A percentile compares a stretch with the other conserved stretches of the same genome.
Evolutionary conservation across 2,329 filamentous ascomycete genomes (phyloP).

Genomic region (Coniochaeta sp.): DNA sequence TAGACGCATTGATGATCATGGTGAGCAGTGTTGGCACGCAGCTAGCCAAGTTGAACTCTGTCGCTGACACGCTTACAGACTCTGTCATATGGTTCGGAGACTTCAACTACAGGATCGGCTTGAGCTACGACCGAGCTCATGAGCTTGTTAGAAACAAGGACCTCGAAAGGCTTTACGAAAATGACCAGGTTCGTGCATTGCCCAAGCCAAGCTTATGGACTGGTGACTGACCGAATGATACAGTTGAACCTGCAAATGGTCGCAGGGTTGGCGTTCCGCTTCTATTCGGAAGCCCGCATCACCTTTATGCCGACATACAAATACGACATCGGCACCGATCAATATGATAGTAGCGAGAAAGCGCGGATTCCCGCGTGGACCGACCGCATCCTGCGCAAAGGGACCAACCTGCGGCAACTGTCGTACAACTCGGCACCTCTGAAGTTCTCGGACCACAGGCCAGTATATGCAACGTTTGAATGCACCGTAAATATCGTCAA

Average conservation of each 20-base stretch:
- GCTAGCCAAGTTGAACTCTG: not conserved
- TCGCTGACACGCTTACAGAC: conserved; percentile 31
- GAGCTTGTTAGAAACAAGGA: conserved; percentile 66
- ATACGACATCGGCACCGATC: conserved; percentile 81
- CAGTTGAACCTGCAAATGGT: conserved; percentile 95
- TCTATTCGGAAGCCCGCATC: conserved; percentile 85
- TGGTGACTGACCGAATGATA: not conserved
- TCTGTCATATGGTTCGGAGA: conserved; percentile 92
- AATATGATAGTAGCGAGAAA: conserved; percentile 90
- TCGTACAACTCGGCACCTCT: conserved; percentile 78
- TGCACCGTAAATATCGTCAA: conserved; percentile 77
- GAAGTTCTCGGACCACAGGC: conserved; percentile 90
- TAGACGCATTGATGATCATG: conserved; percentile 84
- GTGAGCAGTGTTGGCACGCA: conserved; percentile 25
- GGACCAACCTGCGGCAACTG: conserved; percentile 72
- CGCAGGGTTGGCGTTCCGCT: conserved; percentile 79
- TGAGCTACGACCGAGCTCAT: conserved; percentile 70
- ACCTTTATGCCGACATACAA: conserved; percentile 93
- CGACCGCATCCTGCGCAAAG: conserved; percentile 84
- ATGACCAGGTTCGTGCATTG: conserved; percentile 64
- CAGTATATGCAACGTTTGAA: conserved; percentile 84
- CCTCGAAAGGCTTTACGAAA: conserved; percentile 75
- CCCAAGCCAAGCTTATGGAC: not conserved
- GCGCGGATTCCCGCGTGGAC: conserved; percentile 95
- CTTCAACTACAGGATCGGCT: conserved; percentile 95